Base-by-base conservation (phyloP, 805 yeast genomes). In the Pichia manshurica region DNA sequence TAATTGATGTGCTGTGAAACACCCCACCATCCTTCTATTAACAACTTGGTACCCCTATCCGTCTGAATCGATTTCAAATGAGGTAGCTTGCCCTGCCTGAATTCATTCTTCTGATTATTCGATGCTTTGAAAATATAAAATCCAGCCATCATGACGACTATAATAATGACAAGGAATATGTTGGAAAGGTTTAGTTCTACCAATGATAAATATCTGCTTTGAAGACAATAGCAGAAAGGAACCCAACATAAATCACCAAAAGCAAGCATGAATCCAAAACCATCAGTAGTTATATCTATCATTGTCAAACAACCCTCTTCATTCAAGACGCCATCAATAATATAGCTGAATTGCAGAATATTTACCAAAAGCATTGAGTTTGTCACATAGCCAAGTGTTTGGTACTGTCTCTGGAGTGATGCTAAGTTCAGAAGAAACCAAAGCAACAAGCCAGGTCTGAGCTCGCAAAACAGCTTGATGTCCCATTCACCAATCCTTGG, bases 1-100 rank as follows among this genome's bases (percentile, higher is more conserved):
- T 93, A 93, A 63, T 93, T 93, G 61, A 87, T 88, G 64, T 93
- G 99, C 56, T 95, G 96, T 6, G 96, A 81, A 17, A 73, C 64
- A 2, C 84, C 85, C 99, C 99, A 93, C 99, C 98, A 93, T 3
- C 98, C 96, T 59, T 88, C 93, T 46, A 81, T 77, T 39, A 93
- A 69, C 53, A 93, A 74, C 60, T 79, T 85, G 22, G 96, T 83
- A 1, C 95, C 95, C 15, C 84, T 78, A 28, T 75, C 70, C 0
- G 97, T 84, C 53, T 77, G 69, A 50, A 93, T 85, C 46, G 78
- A 81, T 52, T 79, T 75, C 67, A 88, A 69, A 60, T 87, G 81
- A 2, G 72, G 62, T 49, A 89, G 73, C 56, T 83, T 77, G 15
- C 96, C 96, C 53, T 77, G 78, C 67, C 85, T 83, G 72, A 93